These are phyloP conservation scores for Plasmodium adleri DNA, from an alignment of 169 alveolate species.

Conservation along the genomic window DNA sequence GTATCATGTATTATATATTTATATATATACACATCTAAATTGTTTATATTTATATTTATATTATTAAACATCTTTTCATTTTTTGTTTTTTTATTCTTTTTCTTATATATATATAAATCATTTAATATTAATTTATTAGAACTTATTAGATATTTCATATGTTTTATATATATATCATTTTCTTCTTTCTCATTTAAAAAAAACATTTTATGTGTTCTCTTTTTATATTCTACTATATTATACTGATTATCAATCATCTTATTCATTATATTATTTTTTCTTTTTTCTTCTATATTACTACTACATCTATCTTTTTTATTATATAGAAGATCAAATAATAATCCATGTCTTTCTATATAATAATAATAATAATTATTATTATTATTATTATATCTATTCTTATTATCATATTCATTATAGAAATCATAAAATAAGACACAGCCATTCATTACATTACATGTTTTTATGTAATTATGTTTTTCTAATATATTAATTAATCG, in stretches of 20 bases:
- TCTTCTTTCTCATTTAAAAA: not conserved
- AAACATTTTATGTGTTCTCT: not conserved
- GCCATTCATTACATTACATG: not conserved
- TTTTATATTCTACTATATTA: not conserved
- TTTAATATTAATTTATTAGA: slow-evolving; percentile 27
- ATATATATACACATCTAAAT: not conserved
- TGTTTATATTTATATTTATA: no score
- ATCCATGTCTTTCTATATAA: no score
- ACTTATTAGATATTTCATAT: slow-evolving; percentile 16
- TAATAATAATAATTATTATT: no score
- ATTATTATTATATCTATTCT: not conserved
- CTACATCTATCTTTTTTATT: not conserved
- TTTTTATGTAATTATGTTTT: slow-evolving; percentile 10
- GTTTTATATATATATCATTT: slow-evolving; percentile 24
- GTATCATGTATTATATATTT: slow-evolving; percentile 20
- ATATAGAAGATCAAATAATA: not conserved
- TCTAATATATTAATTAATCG: slow-evolving; percentile 18
- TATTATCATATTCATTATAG: no score
- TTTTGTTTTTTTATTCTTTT: not conserved
- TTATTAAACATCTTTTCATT: no score
- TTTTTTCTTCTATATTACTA: not conserved
- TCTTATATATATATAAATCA: slow-evolving; percentile 20
- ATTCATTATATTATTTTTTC: not conserved
- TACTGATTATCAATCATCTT: not conserved
- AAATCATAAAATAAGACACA: slow-evolving; percentile 15